phyloP scores from a whole-genome alignment of 192 early-diverging fungal species.

The Backusella circina region DNA sequence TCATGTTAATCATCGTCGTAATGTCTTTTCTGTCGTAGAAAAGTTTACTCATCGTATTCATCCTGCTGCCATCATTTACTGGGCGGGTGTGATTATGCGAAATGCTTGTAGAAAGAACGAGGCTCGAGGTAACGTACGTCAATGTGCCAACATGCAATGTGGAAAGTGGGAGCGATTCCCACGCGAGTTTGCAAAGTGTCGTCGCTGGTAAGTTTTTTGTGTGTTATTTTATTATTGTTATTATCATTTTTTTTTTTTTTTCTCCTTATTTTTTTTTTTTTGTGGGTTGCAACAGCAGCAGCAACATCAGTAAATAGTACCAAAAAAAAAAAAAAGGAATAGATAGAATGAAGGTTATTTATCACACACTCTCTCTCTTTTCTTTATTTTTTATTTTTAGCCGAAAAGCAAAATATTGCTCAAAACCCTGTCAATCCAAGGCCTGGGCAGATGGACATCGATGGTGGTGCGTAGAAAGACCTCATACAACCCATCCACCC shows the following conservation, averaged over 20 bases:
- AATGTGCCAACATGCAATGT: constrained; percentile 78
- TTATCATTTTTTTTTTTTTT: not conserved
- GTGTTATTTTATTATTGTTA: not conserved
- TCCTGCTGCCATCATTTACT: constrained; percentile 63
- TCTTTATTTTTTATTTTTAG: constrained; percentile 18
- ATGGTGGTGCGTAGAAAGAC: constrained; percentile 72
- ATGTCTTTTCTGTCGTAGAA: constrained; percentile 79
- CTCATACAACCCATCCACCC: constrained; percentile 20
- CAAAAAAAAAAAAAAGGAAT: not conserved
- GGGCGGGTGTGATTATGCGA: constrained; percentile 77
- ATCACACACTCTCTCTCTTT: too few relatives aligned
- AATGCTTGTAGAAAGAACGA: constrained; percentile 80
- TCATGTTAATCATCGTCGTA: constrained; percentile 46
- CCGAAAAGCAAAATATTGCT: constrained; percentile 86
- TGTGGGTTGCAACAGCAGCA: not conserved
- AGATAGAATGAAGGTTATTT: not conserved
- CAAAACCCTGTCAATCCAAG: constrained; percentile 68
- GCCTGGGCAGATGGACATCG: constrained; percentile 80
- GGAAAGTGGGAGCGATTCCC: constrained; percentile 72
- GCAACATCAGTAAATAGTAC: too few relatives aligned
- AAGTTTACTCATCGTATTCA: constrained; percentile 69
- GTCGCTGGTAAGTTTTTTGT: constrained; percentile 52
- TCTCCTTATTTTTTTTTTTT: not conserved
- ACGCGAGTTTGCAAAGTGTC: constrained; percentile 84
- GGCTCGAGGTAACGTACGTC: constrained; percentile 59